These are phyloP conservation scores for Penicillium brevicompactum DNA, from an alignment of 2,329 filamentous ascomycete species.

Conservation along the genomic window DNA sequence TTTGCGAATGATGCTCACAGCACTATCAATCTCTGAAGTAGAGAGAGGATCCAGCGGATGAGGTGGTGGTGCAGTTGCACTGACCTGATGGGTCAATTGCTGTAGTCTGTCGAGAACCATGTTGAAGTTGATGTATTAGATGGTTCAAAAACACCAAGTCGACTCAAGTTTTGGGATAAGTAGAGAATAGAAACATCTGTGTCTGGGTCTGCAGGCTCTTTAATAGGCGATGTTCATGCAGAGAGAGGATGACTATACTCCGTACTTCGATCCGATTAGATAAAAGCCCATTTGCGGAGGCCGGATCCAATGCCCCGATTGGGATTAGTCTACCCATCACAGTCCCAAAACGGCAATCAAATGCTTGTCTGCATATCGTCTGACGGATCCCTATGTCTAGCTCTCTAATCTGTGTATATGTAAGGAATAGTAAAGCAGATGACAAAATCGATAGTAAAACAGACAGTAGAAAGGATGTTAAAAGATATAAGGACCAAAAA, in stretches of 20 bases:
- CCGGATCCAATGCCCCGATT: conserved; percentile 62
- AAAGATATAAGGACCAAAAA: too few relatives aligned
- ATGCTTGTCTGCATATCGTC: conserved; percentile 18
- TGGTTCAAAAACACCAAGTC: too few relatives aligned
- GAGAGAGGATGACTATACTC: not conserved
- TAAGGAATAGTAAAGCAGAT: too few relatives aligned
- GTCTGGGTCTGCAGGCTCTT: conserved; percentile 4
- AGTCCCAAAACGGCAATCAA: conserved; percentile 20
- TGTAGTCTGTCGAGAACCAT: conserved; percentile 67
- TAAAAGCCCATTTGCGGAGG: conserved; percentile 40
- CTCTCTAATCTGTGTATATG: too few relatives aligned
- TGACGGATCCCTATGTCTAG: too few relatives aligned
- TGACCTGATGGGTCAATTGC: conserved; percentile 65
- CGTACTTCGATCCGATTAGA: conserved; percentile 12
- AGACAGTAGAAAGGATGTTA: too few relatives aligned
- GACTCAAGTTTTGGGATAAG: not conserved
- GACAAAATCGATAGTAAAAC: too few relatives aligned
- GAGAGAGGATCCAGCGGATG: conserved; percentile 81
- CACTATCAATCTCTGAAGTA: conserved; percentile 70
- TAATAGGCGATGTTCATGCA: conserved; percentile 6
- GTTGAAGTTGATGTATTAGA: not conserved
- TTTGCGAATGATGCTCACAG: conserved; percentile 68
- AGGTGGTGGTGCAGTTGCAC: conserved; percentile 54
- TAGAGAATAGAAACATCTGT: not conserved
- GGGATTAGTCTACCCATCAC: conserved; percentile 41